phyloP scores from a whole-genome alignment of 2,329 filamentous ascomycete genomes.

The Colletotrichum brevisporum region DNA sequence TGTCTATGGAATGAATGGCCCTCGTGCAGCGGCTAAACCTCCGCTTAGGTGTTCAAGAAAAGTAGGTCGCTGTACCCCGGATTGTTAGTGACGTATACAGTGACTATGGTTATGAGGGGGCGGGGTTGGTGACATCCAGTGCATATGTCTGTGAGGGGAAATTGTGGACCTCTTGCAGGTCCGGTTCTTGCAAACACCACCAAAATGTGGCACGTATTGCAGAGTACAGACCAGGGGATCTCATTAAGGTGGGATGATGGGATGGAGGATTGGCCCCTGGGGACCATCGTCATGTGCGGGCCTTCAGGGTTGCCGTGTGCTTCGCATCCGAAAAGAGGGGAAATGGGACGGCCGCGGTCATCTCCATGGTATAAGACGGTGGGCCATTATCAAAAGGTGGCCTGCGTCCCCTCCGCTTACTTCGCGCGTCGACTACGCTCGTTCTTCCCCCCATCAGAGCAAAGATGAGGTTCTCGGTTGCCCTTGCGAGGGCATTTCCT shows the following conservation, averaged over 20 bases:
- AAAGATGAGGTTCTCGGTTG: slow-evolving; percentile 10
- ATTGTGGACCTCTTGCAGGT: slow-evolving; percentile 20
- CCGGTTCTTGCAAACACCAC: slow-evolving; percentile 5
- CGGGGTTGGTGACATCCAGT: neutral
- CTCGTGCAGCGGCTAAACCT: neutral
- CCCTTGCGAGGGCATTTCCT: neutral
- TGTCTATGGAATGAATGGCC: no score
- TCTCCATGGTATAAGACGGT: slow-evolving; percentile 20
- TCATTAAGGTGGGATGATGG: neutral
- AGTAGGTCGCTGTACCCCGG: neutral
- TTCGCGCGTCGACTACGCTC: neutral
- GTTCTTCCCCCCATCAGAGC: neutral
- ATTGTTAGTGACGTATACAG: neutral
- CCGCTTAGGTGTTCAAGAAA: no score
- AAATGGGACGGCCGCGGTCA: neutral
- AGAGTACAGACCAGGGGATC: slow-evolving; percentile 25
- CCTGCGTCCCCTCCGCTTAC: neutral
- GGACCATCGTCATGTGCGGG: slow-evolving; percentile 7
- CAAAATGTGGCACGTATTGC: neutral
- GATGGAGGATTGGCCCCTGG: slow-evolving; percentile 5
- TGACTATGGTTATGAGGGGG: neutral
- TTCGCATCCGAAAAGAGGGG: slow-evolving; percentile 26
- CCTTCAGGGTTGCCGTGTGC: neutral
- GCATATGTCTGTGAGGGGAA: slow-evolving; percentile 25
- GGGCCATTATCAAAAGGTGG: neutral